Evolutionary conservation across 1,284 basidiomycete genomes (phyloP).

Genomic region (Austroboletus novae-zelandiae): DNA sequence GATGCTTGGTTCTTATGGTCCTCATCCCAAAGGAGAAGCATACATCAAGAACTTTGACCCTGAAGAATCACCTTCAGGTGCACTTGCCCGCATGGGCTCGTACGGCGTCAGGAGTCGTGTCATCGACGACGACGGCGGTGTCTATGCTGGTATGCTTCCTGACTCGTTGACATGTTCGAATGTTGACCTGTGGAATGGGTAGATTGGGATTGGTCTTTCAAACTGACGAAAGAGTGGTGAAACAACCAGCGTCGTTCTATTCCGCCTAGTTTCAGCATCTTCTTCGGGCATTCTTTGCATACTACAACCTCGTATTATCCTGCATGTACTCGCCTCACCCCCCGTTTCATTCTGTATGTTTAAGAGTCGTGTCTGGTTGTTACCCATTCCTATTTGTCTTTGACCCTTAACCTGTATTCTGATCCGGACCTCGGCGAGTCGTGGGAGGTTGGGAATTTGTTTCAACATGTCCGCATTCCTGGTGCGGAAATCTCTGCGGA

Average conservation of each 20-base stretch:
- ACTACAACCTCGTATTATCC: slow-evolving; percentile 18
- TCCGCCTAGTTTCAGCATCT: slow-evolving; percentile 12
- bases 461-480: no score
- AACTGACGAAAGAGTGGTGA: slow-evolving; percentile 80
- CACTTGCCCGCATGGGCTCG: slow-evolving; percentile 74
- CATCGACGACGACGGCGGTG: slow-evolving; percentile 76
- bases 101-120: slow-evolving; percentile 80
- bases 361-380: slow-evolving; percentile 11
- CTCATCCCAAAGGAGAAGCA: slow-evolving; percentile 54
- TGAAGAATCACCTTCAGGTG: slow-evolving; percentile 79
- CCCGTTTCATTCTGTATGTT: slow-evolving; percentile 20
- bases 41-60: slow-evolving; percentile 73
- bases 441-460: no score
- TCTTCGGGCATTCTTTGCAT: slow-evolving; percentile 28
- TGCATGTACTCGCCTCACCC: slow-evolving; percentile 28
- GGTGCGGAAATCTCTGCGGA: not conserved
- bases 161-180: not conserved
- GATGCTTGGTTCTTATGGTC: slow-evolving; percentile 89
- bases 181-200: slow-evolving; percentile 8
- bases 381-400: slow-evolving; percentile 6
- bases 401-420: not conserved
- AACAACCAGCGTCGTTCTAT: slow-evolving; percentile 11
- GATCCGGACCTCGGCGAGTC: no score
- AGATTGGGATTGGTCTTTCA: slow-evolving; percentile 86
- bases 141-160: slow-evolving; percentile 64